Evolutionary conservation across 192 early-diverging fungal species (phyloP).

Genomic region (Funneliformis mosseae): DNA sequence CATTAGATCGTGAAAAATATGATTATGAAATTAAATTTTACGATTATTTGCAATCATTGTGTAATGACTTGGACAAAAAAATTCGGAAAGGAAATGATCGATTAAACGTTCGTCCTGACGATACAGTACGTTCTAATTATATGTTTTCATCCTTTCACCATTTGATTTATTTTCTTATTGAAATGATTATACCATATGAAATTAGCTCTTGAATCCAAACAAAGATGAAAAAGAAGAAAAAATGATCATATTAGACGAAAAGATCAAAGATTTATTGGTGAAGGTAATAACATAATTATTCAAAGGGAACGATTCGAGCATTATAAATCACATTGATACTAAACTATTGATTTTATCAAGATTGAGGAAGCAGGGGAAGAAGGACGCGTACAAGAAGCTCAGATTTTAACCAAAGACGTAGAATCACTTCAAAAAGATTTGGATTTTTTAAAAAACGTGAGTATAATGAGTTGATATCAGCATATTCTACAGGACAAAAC

Average conservation of each 20-base stretch:
- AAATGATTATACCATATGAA: background rate
- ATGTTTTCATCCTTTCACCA: background rate
- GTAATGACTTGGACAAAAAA: constrained; percentile 70
- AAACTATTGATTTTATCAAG: constrained; percentile 32
- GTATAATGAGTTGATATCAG: constrained; percentile 14
- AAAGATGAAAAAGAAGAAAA: constrained; percentile 82
- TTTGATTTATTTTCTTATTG: background rate
- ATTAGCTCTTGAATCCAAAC: constrained; percentile 58
- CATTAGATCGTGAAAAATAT: constrained; percentile 65
- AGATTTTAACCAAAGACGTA: constrained; percentile 60
- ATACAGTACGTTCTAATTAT: constrained; percentile 46
- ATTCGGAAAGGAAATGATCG: constrained; percentile 72
- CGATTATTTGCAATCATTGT: constrained; percentile 61
- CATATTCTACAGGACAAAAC: background rate
- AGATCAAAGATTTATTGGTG: constrained; percentile 67
- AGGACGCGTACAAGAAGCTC: constrained; percentile 75
- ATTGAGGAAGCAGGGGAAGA: constrained; percentile 74
- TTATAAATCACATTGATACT: background rate
- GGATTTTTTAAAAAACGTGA: constrained; percentile 56
- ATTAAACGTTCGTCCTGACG: constrained; percentile 65
- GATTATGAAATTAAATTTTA: constrained; percentile 79
- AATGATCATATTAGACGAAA: constrained; percentile 78
- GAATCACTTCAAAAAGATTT: constrained; percentile 71
- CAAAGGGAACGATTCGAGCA: background rate
- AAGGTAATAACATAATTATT: constrained; percentile 38